Base-by-base conservation (phyloP, 352 stramenopile genomes). In the Pythium apleroticum region DNA sequence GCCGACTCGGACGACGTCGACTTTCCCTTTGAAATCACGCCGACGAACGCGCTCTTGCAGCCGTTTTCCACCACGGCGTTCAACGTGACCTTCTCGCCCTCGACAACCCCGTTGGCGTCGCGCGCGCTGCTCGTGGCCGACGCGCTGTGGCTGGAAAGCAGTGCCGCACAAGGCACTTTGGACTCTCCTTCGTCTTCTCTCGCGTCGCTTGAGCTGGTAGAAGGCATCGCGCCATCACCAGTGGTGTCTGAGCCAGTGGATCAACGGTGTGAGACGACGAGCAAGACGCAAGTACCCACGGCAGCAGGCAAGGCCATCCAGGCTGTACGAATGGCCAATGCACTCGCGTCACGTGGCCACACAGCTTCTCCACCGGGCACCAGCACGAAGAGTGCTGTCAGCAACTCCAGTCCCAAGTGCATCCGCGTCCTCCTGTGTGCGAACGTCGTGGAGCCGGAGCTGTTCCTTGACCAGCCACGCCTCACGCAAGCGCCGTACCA, bases 221-320 rank as follows among this genome's bases (percentile, higher is more conserved):
- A 33, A 48, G 19, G n/a, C 6, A 25, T 12, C 20, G 4, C 27
- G 14, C 28, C n/a, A 3, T 17, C 27, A 20, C 31, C 31, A 35
- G 22, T 31, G 31, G 3, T 20, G 9, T 15, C 45, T 9, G 55
- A 59, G 37, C 17, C 31, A 17, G 2, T 20, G 11, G 54, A 69
- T 24, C 37, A 57, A 22, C 64, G 52, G 43, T 65, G 64, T 9
- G 57, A 58, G 46, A 48, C 22, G 7, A 50, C 22, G 20, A 41
- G 7, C 30, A 27, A 20, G 52, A 3, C 33, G 30, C n/a, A 31
- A 1, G 17, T 50, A 17, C 17, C 33, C 2, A 76, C 43, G 41
- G 78, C 81, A 9, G 73, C 71, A 1, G 86, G 86, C 20, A 94
- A 92, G 53, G 86, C 86, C 0, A 78, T 94, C 41, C 65, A 82